These are phyloP conservation scores for Solanum okadae DNA, from an alignment of 257 asterid species.

Conservation along the genomic window DNA sequence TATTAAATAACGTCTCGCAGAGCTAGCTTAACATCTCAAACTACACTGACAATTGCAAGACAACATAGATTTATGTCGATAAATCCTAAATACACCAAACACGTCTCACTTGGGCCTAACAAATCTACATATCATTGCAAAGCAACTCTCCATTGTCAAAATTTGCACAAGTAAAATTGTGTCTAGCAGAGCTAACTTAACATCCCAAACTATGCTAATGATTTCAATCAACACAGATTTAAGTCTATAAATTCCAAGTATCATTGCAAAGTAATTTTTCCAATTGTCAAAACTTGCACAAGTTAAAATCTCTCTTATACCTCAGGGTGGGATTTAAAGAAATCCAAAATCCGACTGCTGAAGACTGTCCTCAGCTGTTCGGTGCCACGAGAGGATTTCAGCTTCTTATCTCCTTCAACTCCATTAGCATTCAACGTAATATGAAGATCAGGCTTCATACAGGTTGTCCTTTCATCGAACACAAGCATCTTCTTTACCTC, in stretches of 20 bases:
- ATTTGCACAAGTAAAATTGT: not conserved
- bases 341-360: constrained; percentile 45
- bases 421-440: not conserved
- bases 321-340: constrained; percentile 59
- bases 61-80: not conserved
- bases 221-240: not conserved
- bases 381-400: constrained; percentile 30
- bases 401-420: constrained; percentile 7
- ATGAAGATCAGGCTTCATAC: constrained; percentile 1
- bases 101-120: not conserved
- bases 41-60: not conserved
- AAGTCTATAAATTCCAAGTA: not conserved
- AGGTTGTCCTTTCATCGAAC: not conserved
- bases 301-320: constrained; percentile 13
- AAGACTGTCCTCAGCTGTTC: constrained; percentile 53
- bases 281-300: not conserved
- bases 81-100: not conserved
- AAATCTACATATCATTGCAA: not conserved
- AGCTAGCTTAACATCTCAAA: not conserved
- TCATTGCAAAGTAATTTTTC: not conserved
- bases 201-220: not conserved
- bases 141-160: not conserved
- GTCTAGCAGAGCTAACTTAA: not conserved
- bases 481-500: not conserved
- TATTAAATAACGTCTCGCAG: not conserved